Conservation (phyloP, 371 early-diverging fungal species). For the Thermomucor indicae-seudaticae region DNA sequence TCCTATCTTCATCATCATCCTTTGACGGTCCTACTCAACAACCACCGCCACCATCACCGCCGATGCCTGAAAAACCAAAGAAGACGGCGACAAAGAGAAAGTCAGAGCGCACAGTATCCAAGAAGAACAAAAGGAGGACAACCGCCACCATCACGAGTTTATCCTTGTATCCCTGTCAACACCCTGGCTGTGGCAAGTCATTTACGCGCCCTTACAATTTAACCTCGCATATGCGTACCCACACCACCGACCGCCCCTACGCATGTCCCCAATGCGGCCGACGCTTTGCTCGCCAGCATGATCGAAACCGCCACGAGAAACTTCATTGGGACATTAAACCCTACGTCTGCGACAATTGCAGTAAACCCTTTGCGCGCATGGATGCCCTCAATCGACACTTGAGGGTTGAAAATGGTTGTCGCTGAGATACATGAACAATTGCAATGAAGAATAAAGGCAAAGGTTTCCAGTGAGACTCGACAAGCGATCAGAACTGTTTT, state of each 20-base stretch:
- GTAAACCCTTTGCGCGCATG: conserved; percentile 54
- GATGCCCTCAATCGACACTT: conserved; percentile 72
- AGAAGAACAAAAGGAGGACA: no score
- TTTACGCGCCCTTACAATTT: conserved; percentile 70
- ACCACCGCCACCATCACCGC: no score
- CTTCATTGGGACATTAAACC: conserved; percentile 56
- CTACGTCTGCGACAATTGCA: conserved; percentile 49
- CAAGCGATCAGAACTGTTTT: no score
- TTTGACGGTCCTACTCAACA: no score
- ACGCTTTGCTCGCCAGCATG: conserved; percentile 56
- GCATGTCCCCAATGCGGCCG: conserved; percentile 41
- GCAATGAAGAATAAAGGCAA: no score
- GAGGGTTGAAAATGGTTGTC: conserved; percentile 60
- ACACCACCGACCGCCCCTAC: conserved; percentile 44
- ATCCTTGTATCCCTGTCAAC: conserved; percentile 16
- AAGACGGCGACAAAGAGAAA: no score
- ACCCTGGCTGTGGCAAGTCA: conserved; percentile 60
- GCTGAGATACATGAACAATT: no score
- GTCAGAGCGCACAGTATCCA: no score
- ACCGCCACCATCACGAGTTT: no score
- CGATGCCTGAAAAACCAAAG: no score
- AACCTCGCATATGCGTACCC: conserved; percentile 67
- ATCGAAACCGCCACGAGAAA: conserved; percentile 55
- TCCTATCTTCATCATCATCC: no score
- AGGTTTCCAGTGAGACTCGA: no score